A percentile compares a stretch with the other conserved stretches of the same genome.
phyloP scores from a whole-genome alignment of 352 stramenopile genomes.

The Aphanomyces invadans region DNA sequence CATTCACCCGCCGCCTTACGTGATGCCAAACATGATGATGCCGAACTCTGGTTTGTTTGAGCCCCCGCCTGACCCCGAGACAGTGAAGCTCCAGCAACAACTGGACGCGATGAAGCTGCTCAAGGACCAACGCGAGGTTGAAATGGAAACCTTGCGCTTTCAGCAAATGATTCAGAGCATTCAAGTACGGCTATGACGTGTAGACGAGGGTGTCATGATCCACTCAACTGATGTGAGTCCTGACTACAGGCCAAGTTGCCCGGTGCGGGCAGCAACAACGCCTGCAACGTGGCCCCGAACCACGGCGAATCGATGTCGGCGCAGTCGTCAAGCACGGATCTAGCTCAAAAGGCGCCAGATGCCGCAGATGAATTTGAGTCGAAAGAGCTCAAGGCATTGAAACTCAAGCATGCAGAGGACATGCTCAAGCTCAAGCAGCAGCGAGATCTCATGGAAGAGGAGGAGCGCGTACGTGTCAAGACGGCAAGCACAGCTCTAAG shows the following conservation, averaged over 20 bases:
- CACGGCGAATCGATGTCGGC: conserved; percentile 22
- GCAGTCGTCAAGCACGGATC: background rate
- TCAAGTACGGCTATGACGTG: no score
- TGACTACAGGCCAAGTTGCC: background rate
- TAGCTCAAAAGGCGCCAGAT: background rate
- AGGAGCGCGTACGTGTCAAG: conserved; percentile 37
- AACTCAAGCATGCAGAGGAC: conserved; percentile 33
- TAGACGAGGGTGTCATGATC: background rate
- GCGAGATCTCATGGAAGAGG: conserved; percentile 46
- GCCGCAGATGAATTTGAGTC: background rate
- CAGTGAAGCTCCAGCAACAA: conserved; percentile 30
- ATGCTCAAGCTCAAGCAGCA: conserved; percentile 46
- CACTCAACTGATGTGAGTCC: background rate
- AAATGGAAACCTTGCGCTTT: conserved; percentile 12
- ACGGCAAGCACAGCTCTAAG: background rate
- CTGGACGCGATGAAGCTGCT: conserved; percentile 29
- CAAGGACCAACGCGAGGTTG: conserved; percentile 29
- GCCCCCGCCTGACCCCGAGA: conserved; percentile 13
- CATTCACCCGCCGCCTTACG: background rate
- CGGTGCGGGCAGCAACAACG: background rate
- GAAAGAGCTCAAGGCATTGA: background rate
- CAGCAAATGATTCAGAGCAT: conserved; percentile 19
- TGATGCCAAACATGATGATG: background rate
- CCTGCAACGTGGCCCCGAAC: background rate
- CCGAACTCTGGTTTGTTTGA: background rate